phyloP scores from a whole-genome alignment of 768 basidiomycete genomes.

The Kwoniella botswanensis region DNA sequence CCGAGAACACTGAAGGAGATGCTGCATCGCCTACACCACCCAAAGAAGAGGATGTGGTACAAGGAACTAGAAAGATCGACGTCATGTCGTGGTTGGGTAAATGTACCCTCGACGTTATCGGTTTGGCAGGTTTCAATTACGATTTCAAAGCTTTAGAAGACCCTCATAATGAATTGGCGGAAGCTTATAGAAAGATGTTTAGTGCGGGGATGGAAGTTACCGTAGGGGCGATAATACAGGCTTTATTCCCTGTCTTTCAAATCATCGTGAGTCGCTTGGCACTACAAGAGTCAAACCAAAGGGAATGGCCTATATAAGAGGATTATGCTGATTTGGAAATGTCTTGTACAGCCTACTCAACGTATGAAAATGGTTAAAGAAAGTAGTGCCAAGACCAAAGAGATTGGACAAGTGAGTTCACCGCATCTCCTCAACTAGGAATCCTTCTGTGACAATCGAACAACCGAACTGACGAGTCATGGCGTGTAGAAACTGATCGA shows the following conservation, averaged over 20 bases:
- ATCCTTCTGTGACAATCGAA: too few relatives aligned
- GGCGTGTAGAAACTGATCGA: slow-evolving; percentile 69
- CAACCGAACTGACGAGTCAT: background rate
- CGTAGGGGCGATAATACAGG: slow-evolving; percentile 33
- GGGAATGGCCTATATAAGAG: too few relatives aligned
- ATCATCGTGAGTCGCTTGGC: slow-evolving; percentile 36
- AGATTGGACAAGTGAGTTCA: slow-evolving; percentile 66
- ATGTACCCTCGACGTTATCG: slow-evolving; percentile 77
- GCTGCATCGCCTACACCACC: slow-evolving; percentile 30
- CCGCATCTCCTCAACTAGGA: slow-evolving; percentile 61
- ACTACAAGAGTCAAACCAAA: too few relatives aligned
- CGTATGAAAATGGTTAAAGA: slow-evolving; percentile 62
- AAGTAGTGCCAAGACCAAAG: slow-evolving; percentile 63
- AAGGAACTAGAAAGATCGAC: slow-evolving; percentile 61
- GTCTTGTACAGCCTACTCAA: slow-evolving; percentile 57
- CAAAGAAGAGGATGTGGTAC: slow-evolving; percentile 24
- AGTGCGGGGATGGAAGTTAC: slow-evolving; percentile 28
- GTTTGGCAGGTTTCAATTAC: slow-evolving; percentile 74
- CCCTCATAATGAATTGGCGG: slow-evolving; percentile 87
- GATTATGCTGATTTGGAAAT: too few relatives aligned
- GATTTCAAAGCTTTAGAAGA: slow-evolving; percentile 82
- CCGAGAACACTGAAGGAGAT: background rate
- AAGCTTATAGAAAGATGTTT: slow-evolving; percentile 61
- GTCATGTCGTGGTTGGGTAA: slow-evolving; percentile 67
- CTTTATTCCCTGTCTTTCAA: slow-evolving; percentile 59